Evolutionary conservation across 129 eudicot species (phyloP).

Genomic region (Flaveria ramosissima): DNA sequence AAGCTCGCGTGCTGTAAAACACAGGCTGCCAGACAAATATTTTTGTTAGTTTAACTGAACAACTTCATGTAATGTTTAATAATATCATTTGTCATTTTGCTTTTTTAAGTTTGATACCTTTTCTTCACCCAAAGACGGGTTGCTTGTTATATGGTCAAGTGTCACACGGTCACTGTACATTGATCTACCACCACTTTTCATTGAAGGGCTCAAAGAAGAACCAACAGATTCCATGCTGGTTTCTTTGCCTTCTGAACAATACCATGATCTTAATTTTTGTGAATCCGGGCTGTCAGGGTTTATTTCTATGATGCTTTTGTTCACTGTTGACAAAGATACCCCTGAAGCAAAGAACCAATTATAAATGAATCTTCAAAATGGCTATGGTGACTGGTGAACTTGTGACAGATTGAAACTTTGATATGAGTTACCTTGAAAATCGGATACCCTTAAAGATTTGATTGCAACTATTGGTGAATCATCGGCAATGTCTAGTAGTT

Average conservation of each 20-base stretch:
- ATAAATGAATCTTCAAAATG: not conserved
- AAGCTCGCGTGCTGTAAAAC: constrained; percentile 60
- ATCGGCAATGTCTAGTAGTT: constrained; percentile 75
- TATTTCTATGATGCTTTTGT: constrained; percentile 60
- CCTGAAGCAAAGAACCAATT: constrained; percentile 43
- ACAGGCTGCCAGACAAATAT: constrained; percentile 55
- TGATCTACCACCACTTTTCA: constrained; percentile 52
- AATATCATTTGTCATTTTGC: not conserved
- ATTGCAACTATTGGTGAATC: constrained; percentile 84
- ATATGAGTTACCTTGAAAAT: constrained; percentile 60
- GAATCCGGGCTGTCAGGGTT: constrained; percentile 86
- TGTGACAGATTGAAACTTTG: not conserved
- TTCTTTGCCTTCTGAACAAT: constrained; percentile 84
- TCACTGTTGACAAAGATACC: constrained; percentile 69
- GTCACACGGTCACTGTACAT: constrained; percentile 71
- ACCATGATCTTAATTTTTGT: constrained; percentile 78
- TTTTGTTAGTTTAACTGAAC: not conserved
- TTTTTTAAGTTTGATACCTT: constrained; percentile 47
- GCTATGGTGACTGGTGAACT: not conserved
- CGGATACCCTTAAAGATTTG: constrained; percentile 76
- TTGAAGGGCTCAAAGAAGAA: constrained; percentile 54
- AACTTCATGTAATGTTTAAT: not conserved
- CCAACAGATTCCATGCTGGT: constrained; percentile 74
- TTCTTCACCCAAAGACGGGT: constrained; percentile 75
- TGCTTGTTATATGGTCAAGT: constrained; percentile 61